A percentile compares a stretch with the other conserved stretches of the same genome.
These are phyloP conservation scores for Magnusiomyces paraingens DNA, from an alignment of 1,139 yeast species.

Conservation along the genomic window DNA sequence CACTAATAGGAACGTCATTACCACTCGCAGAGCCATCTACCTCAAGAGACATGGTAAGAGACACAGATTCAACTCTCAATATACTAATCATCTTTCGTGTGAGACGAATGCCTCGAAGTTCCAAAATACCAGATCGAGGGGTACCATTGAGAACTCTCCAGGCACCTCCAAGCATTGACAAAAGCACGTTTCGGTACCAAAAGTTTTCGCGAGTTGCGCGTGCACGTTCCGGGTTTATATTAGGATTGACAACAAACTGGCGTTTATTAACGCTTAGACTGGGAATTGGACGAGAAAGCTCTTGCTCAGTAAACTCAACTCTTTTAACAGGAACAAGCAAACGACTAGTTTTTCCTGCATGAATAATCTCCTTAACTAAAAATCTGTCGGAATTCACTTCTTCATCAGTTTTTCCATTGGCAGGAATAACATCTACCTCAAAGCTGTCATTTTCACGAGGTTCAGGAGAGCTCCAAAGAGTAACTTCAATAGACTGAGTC, in stretches of 20 bases:
- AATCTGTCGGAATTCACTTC: slow-evolving; percentile 15
- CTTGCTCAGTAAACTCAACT: slow-evolving; percentile 41
- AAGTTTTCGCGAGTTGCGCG: slow-evolving; percentile 51
- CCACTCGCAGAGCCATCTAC: background rate
- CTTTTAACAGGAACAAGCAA: slow-evolving; percentile 64
- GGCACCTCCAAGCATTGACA: slow-evolving; percentile 51
- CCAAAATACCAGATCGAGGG: slow-evolving; percentile 51
- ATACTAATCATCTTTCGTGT: slow-evolving; percentile 40
- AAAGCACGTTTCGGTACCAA: slow-evolving; percentile 70
- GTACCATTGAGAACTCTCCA: slow-evolving; percentile 46
- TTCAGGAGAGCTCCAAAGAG: slow-evolving; percentile 33
- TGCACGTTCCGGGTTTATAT: slow-evolving; percentile 50
- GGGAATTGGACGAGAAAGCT: slow-evolving; percentile 56
- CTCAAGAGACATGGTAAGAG: slow-evolving; percentile 28
- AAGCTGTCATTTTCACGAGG: slow-evolving; percentile 28
- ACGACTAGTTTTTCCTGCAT: slow-evolving; percentile 50
- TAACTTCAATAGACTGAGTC: slow-evolving; percentile 37
- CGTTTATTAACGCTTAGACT: slow-evolving; percentile 50
- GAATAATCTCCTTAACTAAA: slow-evolving; percentile 31
- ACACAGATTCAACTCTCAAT: slow-evolving; percentile 45
- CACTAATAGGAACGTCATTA: background rate
- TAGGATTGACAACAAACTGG: slow-evolving; percentile 64
- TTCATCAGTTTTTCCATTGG: slow-evolving; percentile 18
- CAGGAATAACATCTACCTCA: slow-evolving; percentile 15
- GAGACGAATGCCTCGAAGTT: slow-evolving; percentile 58